phyloP scores from a whole-genome alignment of 108 stramenopile genomes.

The Thalassiosira profunda region DNA sequence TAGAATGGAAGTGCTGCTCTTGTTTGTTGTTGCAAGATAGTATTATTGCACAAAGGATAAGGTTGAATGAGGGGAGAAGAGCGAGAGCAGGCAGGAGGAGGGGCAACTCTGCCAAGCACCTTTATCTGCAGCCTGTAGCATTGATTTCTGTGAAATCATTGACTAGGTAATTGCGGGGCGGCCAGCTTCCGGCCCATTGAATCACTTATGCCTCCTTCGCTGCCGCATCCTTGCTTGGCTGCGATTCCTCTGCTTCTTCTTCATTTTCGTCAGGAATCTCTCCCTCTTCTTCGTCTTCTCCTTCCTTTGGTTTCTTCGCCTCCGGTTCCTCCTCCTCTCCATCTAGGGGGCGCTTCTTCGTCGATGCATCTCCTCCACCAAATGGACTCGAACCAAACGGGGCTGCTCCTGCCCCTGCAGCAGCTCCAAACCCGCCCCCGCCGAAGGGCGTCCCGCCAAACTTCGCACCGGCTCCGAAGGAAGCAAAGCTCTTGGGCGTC shows the following conservation, averaged over 20 bases:
- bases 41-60: too few species aligned
- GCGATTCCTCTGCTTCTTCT: constrained; percentile 8
- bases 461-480: constrained; percentile 28
- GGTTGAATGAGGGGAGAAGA: too few species aligned
- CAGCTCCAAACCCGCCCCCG: too few species aligned
- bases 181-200: too few species aligned
- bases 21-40: too few species aligned
- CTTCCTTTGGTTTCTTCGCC: constrained; percentile 14
- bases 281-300: constrained; percentile 9
- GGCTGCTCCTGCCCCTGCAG: too few species aligned
- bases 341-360: constrained; percentile 9
- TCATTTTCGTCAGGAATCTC: constrained; percentile 20
- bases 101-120: too few species aligned
- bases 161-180: too few species aligned
- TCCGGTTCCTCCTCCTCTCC: background rate
- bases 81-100: too few species aligned
- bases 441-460: constrained; percentile 10
- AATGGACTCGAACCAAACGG: constrained; percentile 30
- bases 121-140: too few species aligned
- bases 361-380: constrained; percentile 16
- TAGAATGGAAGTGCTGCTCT: too few species aligned
- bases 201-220: constrained; percentile 27
- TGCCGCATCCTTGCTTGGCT: constrained; percentile 10
- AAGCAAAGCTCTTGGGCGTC: constrained; percentile 5
- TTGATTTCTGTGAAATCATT: too few species aligned